Evolutionary conservation across 2,329 filamentous ascomycete genomes (phyloP).

Genomic region (Scedosporium apiospermum): DNA sequence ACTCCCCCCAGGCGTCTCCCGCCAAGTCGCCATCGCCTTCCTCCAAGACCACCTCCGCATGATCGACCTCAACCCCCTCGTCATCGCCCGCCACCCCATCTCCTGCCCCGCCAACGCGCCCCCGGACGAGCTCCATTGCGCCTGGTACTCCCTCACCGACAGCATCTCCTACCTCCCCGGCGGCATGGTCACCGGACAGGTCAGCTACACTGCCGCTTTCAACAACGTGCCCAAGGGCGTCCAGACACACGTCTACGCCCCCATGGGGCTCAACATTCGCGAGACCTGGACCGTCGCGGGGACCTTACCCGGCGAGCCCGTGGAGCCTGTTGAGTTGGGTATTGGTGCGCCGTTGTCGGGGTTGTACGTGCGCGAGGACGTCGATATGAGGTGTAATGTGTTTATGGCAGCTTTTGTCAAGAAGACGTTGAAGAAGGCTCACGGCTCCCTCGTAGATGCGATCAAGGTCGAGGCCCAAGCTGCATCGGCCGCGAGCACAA

Average conservation of each 20-base stretch:
- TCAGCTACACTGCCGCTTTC: slow-evolving; percentile 75
- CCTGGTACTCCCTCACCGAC: slow-evolving; percentile 75
- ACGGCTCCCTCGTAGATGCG: slow-evolving; percentile 50
- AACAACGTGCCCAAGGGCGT: slow-evolving; percentile 63
- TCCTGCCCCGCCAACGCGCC: slow-evolving; percentile 56
- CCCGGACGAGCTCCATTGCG: slow-evolving; percentile 57
- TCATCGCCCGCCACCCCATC: slow-evolving; percentile 62
- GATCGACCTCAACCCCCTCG: slow-evolving; percentile 81
- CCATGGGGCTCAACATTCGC: slow-evolving; percentile 69
- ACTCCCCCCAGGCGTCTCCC: slow-evolving; percentile 57
- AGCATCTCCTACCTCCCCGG: slow-evolving; percentile 67
- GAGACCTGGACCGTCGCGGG: slow-evolving; percentile 72
- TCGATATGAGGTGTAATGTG: slow-evolving; percentile 70
- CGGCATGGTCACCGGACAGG: slow-evolving; percentile 41
- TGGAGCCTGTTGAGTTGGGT: slow-evolving; percentile 56
- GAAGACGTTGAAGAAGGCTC: slow-evolving; percentile 70
- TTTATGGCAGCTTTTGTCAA: slow-evolving; percentile 70
- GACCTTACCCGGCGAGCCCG: slow-evolving; percentile 59
- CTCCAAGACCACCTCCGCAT: slow-evolving; percentile 73
- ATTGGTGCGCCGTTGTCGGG: slow-evolving; percentile 56
- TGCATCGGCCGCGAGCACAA: background rate
- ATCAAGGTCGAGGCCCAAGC: background rate
- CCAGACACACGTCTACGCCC: slow-evolving; percentile 77
- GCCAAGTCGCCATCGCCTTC: slow-evolving; percentile 62
- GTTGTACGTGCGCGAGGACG: slow-evolving; percentile 76